These are phyloP conservation scores for Eucalyptus pumila DNA, from an alignment of 345 rosid genomes.

Conservation along the genomic window DNA sequence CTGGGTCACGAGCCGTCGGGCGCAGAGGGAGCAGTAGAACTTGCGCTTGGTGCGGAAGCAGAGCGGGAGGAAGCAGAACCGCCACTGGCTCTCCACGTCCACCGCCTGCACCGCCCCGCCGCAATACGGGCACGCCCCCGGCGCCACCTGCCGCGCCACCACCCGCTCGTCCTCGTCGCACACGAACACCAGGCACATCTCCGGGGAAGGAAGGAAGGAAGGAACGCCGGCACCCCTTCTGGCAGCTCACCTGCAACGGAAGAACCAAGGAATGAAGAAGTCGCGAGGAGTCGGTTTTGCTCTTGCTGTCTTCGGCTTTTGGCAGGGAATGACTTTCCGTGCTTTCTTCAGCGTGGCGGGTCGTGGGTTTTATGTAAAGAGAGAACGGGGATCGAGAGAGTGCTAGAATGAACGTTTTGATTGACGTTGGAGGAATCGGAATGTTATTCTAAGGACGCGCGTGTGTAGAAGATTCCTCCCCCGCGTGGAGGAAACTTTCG, in stretches of 20 bases:
- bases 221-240: no score
- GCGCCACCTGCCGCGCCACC: conserved; percentile 55
- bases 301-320: background rate
- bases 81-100: conserved; percentile 73
- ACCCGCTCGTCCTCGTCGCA: conserved; percentile 89
- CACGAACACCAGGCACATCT: conserved; percentile 86
- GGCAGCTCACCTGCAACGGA: no score
- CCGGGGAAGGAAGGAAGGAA: background rate
- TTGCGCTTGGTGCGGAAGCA: conserved; percentile 48
- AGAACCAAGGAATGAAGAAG: no score
- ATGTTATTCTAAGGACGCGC: background rate
- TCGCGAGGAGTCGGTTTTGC: background rate
- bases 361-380: no score
- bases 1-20: conserved; percentile 37
- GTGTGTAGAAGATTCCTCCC: background rate
- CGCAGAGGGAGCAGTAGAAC: conserved; percentile 45
- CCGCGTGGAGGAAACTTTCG: background rate
- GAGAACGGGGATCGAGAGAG: no score
- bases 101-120: conserved; percentile 70
- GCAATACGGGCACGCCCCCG: conserved; percentile 87
- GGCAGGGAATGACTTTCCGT: background rate
- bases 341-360: no score
- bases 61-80: conserved; percentile 80
- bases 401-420: background rate
- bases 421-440: background rate